Conservation (phyloP, 2,329 filamentous ascomycete species). For the Botryotinia calthae region DNA sequence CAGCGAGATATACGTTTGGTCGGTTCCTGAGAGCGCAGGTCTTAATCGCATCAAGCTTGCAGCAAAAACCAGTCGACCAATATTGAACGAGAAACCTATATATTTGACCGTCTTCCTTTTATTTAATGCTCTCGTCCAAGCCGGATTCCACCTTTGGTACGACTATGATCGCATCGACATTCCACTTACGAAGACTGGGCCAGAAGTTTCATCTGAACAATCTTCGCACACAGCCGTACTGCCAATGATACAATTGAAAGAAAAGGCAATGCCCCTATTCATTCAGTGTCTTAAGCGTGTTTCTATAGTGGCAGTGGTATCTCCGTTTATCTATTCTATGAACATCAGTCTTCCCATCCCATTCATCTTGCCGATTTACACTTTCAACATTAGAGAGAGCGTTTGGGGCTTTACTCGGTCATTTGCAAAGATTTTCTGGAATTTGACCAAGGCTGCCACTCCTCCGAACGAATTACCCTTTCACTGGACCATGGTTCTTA, state of each 20-base stretch:
- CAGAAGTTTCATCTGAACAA: constrained; percentile 38
- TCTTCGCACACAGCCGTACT: constrained; percentile 41
- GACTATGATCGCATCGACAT: constrained; percentile 64
- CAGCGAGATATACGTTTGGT: constrained; percentile 77
- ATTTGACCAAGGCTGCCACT: constrained; percentile 69
- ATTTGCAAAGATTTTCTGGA: constrained; percentile 71
- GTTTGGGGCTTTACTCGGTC: constrained; percentile 69
- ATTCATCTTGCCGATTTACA: constrained; percentile 49
- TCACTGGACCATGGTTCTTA: constrained; percentile 54
- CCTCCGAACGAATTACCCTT: constrained; percentile 58
- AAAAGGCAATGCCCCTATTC: constrained; percentile 39
- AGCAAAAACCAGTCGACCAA: constrained; percentile 67
- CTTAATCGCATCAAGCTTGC: constrained; percentile 72
- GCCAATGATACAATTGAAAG: constrained; percentile 41
- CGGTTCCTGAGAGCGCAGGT: constrained; percentile 56
- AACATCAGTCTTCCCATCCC: constrained; percentile 44
- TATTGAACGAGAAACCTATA: constrained; percentile 82
- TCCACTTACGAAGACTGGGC: constrained; percentile 42
- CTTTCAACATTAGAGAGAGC: constrained; percentile 56
- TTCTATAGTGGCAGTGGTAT: constrained; percentile 44
- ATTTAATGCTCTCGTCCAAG: constrained; percentile 67
- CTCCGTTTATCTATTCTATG: constrained; percentile 41
- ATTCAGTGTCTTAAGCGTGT: constrained; percentile 36
- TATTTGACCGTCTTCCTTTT: constrained; percentile 72
- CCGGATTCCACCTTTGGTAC: constrained; percentile 63